Base-by-base conservation (phyloP, 768 basidiomycete species). In the Russula olivacea region DNA sequence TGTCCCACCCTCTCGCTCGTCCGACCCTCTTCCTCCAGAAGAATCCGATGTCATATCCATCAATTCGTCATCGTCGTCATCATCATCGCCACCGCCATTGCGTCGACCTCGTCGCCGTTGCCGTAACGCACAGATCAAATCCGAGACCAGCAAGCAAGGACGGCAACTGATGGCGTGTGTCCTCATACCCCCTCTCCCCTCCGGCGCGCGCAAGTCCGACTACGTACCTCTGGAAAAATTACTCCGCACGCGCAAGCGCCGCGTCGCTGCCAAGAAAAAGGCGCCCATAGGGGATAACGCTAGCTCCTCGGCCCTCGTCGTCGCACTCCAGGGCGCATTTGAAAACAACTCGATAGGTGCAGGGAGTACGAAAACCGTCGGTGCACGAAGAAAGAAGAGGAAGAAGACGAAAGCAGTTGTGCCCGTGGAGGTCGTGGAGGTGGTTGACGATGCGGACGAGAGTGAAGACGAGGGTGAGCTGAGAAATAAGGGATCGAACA, bases 261-360 rank as follows among this genome's bases (percentile, higher is more conserved):
- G 14, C 2, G 4, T 21, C 5, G 4, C 11, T 11, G 21, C 28
- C 4, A 59, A 43, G 1, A 17, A 12, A 2, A 34, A 59, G 15
- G 5, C 8, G 2, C 52, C 36, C 8, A 30, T 30, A 3, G 55
- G 51, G 38, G 54, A 55, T 30, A 60, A 61, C 15, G 23, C 43
- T 12, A 47, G 58, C 19, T 9, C 58, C 19, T 21, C 3, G 1
- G 43, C n/a, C 1, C 63, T 57, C 51, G 49, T 50, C 4, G n/a
- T 49, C 1, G 63, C 41, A 4, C 63, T 60, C 12, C 41, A 52
- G n/a, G 36, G 34, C 23, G 63, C 58, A 12, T 64, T 66, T 30
- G 49, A 41, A 25, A 55, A 56, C 10, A 64, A 59, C 51, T 50
- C 43, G 15, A 25, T 25, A 2, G 36, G 30, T 23, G 15, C 30